Evolutionary conservation across 2,329 filamentous ascomycete genomes (phyloP).

Genomic region (Fusarium aywerte): DNA sequence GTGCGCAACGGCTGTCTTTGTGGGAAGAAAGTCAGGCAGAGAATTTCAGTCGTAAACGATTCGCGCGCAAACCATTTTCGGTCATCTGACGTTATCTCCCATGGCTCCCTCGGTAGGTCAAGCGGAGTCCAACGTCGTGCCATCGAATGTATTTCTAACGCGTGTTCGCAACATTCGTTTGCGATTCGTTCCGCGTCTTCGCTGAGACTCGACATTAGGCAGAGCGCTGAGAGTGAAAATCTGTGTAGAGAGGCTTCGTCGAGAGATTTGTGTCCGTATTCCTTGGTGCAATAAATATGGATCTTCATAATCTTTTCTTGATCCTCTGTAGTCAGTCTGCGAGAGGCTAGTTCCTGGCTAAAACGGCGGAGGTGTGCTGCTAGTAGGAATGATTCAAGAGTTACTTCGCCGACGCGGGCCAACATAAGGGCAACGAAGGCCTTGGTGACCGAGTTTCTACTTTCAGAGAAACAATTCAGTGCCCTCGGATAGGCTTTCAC

Average conservation of each 20-base stretch:
- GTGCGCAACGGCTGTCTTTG: too few relatives aligned
- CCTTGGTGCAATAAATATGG: not conserved
- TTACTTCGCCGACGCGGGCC: not conserved
- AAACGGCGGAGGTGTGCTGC: not conserved
- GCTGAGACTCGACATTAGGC: not conserved
- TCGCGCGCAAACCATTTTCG: too few relatives aligned
- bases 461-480: not conserved
- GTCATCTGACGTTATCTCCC: too few relatives aligned
- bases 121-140: too few relatives aligned
- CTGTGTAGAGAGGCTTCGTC: not conserved
- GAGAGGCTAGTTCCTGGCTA: not conserved
- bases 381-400: not conserved
- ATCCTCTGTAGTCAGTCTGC: accelerated
- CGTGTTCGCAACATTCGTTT: too few relatives aligned
- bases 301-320: accelerated
- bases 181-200: not conserved
- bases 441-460: not conserved
- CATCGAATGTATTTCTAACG: too few relatives aligned
- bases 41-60: too few relatives aligned
- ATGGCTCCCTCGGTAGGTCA: too few relatives aligned
- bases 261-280: not conserved
- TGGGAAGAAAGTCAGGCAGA: too few relatives aligned
- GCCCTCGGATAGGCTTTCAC: not conserved
- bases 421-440: not conserved
- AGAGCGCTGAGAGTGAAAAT: not conserved